Conservation (phyloP, 1,284 basidiomycete species). For the Cryptococcus sp. region DNA sequence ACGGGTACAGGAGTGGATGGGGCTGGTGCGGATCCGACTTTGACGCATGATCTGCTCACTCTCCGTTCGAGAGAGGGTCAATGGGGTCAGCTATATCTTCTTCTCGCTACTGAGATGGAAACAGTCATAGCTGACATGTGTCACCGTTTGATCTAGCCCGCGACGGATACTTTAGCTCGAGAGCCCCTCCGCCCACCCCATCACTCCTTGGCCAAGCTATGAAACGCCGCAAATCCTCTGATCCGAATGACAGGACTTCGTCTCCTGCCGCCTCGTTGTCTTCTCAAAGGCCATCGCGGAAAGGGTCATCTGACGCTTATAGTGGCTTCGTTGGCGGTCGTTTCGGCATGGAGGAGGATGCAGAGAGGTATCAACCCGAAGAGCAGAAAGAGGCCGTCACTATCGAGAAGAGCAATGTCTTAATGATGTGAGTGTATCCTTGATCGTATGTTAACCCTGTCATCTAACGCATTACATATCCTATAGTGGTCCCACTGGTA, state of each 20-base stretch:
- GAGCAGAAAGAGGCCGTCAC: constrained; percentile 30
- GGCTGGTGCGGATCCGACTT: constrained; percentile 38
- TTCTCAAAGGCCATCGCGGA: too few relatives aligned
- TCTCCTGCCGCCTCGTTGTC: too few relatives aligned
- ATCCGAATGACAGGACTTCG: too few relatives aligned
- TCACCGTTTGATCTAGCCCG: constrained; percentile 31
- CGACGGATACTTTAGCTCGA: constrained; percentile 52
- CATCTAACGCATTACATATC: constrained; percentile 6
- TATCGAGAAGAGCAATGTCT: constrained; percentile 91
- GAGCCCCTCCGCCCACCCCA: constrained; percentile 55
- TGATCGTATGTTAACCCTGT: neutral
- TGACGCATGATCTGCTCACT: constrained; percentile 38
- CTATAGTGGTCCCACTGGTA: constrained; percentile 51
- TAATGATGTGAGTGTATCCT: constrained; percentile 67
- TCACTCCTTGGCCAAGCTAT: constrained; percentile 45
- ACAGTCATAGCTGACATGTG: neutral
- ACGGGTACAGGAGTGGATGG: constrained; percentile 25
- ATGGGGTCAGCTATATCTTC: constrained; percentile 51
- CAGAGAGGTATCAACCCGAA: constrained; percentile 1
- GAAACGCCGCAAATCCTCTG: constrained; percentile 14
- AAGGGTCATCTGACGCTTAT: too few relatives aligned
- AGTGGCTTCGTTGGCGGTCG: too few relatives aligned
- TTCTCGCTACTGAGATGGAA: neutral
- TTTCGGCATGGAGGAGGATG: constrained; percentile 1
- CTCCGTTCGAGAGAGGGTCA: constrained; percentile 35